A percentile compares a stretch with the other conserved stretches of the same genome.
These are phyloP conservation scores for Hypoxylon lenormandii DNA, from an alignment of 495 filamentous ascomycete species.

Conservation along the genomic window DNA sequence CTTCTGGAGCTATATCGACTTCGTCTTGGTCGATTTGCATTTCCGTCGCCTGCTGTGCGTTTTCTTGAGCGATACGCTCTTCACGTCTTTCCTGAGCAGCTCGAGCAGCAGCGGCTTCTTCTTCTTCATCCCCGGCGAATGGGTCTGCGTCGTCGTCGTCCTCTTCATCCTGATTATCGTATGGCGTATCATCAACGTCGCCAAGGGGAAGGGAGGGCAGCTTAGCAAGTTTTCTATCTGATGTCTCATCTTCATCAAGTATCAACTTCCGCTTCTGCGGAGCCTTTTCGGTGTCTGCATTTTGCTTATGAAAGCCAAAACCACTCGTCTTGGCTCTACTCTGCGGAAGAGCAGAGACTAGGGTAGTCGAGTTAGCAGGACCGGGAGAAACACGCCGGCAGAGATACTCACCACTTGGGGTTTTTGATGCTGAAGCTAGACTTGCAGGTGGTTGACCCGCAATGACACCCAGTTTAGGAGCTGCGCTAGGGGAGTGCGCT, in stretches of 20 bases:
- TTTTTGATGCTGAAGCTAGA: slow-evolving; percentile 34
- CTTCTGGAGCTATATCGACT: slow-evolving; percentile 46
- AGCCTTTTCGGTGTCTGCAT: slow-evolving; percentile 72
- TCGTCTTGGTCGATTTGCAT: slow-evolving; percentile 59
- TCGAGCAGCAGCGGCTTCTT: slow-evolving; percentile 83
- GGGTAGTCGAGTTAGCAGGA: slow-evolving; percentile 36
- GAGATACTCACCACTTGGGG: slow-evolving; percentile 43
- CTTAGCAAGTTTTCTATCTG: slow-evolving; percentile 86
- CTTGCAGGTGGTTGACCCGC: slow-evolving; percentile 41
- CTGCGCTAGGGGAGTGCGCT: slow-evolving; percentile 60
- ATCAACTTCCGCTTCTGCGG: slow-evolving; percentile 78
- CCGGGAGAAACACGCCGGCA: neutral
- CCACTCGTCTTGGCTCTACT: slow-evolving; percentile 79
- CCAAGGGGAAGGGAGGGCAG: slow-evolving; percentile 79
- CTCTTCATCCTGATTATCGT: slow-evolving; percentile 70
- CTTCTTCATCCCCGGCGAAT: slow-evolving; percentile 84
- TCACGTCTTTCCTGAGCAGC: slow-evolving; percentile 70
- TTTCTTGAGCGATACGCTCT: slow-evolving; percentile 61
- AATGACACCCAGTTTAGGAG: slow-evolving; percentile 56
- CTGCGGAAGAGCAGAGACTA: slow-evolving; percentile 67
- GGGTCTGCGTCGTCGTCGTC: slow-evolving; percentile 80
- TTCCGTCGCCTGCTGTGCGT: slow-evolving; percentile 65
- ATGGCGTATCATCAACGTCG: slow-evolving; percentile 68
- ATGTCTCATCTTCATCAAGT: slow-evolving; percentile 87
- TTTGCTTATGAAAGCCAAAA: slow-evolving; percentile 82